Percentiles rank a stretch among this genome's conserved stretches.
Evolutionary conservation across 805 yeast species (phyloP).

Genomic region (Candida stauntonica): DNA sequence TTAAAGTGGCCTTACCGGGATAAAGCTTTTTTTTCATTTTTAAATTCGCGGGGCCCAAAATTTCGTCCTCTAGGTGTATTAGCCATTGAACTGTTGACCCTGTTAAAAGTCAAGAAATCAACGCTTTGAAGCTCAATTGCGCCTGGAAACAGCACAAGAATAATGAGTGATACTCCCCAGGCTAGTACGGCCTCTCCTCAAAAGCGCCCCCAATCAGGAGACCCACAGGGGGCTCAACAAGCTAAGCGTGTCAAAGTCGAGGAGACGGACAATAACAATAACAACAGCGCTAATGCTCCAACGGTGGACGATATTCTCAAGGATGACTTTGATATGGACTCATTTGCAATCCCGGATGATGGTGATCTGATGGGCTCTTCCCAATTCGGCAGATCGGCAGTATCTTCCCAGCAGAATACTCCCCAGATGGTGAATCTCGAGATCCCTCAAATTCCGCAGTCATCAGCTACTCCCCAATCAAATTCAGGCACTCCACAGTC

Average conservation of each 20-base stretch:
- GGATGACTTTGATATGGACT: constrained; percentile 12
- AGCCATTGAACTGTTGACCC: background rate
- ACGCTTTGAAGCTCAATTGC: too few species aligned
- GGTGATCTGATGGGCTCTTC: constrained; percentile 7
- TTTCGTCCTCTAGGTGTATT: too few species aligned
- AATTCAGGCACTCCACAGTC: background rate
- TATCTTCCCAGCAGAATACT: constrained; percentile 1
- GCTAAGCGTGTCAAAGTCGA: constrained; percentile 13
- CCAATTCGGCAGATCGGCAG: constrained; percentile 1
- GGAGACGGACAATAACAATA: background rate
- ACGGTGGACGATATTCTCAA: constrained; percentile 15
- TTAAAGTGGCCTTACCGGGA: constrained; percentile 1
- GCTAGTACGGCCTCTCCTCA: constrained; percentile 12
- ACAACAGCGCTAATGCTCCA: constrained; percentile 2
- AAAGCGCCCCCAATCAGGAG: constrained; percentile 9
- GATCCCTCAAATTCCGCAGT: constrained; percentile 2
- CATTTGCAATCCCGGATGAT: constrained; percentile 1
- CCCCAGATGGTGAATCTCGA: constrained; percentile 6
- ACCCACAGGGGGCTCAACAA: background rate
- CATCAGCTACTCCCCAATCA: constrained; percentile 1
- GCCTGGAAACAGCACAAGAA: background rate
- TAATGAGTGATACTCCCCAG: constrained; percentile 5
- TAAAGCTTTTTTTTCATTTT: background rate
- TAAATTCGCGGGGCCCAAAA: background rate
- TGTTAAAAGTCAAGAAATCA: too few species aligned